Base-by-base conservation (phyloP, 371 early-diverging fungal species). In the Mucor irregularis region DNA sequence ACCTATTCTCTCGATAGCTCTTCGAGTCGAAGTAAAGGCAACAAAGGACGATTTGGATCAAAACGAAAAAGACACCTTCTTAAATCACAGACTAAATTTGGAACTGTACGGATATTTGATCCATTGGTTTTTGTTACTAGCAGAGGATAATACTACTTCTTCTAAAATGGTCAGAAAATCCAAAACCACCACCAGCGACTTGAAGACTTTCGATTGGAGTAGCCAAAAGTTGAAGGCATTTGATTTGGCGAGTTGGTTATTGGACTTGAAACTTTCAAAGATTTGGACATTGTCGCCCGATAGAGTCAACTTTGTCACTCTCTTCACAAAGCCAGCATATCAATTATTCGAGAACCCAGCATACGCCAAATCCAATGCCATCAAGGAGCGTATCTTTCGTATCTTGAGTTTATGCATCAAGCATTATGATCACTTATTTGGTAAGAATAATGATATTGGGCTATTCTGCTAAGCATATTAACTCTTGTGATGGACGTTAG, bases 311-410 rank as follows among this genome's bases (percentile, higher is more conserved):
- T 83, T 93, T 53, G 73, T 93, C 53, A 92, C 93, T 40, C 75
- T 95, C 49, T 89, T 95, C 42, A 89, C 89, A 25, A 95, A 94
- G 49, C 82, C 91, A n/a, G 83, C 90, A 8, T 87, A 89, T 57
- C 84, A 90, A 43, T 53, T 91, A 16, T 73, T 97, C 66, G 95
- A 96, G 63, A 90, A 91, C 60, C 71, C 82, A 11, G 84, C 82
- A 5, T 81, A 83, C 26, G 62, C 81, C 16, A 90, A 90, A 66
- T 68, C 80, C n/a, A 64, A 53, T 2, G 67, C 57, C 0, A 69
- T 90, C 24, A 87, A 89, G 53, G 50, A 55, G n/a, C 62, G 70
- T 8, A 68, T 88, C 0, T 89, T 88, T 63, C 70, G 78, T 13
- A 71, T 87, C 14, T 66, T 91, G 26, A 81, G 87, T 42, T 47